Percentiles rank a stretch among this genome's conserved stretches.
These are phyloP conservation scores for Ettlia oleoabundans DNA, from an alignment of 139 green algal genomes.

Conservation along the genomic window DNA sequence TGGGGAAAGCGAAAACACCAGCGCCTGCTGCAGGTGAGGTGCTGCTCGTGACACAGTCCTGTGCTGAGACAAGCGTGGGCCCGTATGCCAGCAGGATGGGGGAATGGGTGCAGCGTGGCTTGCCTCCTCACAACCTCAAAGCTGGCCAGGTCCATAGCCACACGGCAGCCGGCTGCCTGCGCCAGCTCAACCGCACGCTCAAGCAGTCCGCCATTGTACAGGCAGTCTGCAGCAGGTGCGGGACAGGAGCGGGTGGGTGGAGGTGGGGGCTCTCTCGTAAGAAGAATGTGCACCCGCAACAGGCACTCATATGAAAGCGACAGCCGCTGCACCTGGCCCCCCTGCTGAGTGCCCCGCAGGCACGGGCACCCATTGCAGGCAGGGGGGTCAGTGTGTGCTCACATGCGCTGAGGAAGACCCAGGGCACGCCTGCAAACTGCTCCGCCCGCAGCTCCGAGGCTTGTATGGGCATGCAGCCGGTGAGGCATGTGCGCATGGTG, in stretches of 20 bases:
- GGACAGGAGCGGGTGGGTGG: neutral
- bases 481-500: constrained; percentile 71
- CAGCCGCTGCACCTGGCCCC: no score
- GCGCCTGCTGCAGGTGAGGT: no score
- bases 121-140: constrained; percentile 71
- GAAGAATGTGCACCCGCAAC: neutral
- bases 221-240: constrained; percentile 57
- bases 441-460: constrained; percentile 33
- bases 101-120: neutral
- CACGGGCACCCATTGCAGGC: no score
- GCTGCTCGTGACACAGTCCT: neutral
- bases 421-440: constrained; percentile 52
- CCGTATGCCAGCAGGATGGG: neutral
- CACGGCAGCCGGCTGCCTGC: constrained; percentile 24
- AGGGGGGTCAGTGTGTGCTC: neutral
- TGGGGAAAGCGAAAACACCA: no score
- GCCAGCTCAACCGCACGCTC: constrained; percentile 52
- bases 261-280: neutral
- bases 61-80: no score
- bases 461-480: constrained; percentile 31
- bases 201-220: constrained; percentile 58
- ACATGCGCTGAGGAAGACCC: constrained; percentile 45
- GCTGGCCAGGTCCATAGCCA: constrained; percentile 71
- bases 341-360: no score
- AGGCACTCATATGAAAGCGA: no score